These are phyloP conservation scores for Candida odintsovae DNA, from an alignment of 805 yeast species.

Conservation along the genomic window DNA sequence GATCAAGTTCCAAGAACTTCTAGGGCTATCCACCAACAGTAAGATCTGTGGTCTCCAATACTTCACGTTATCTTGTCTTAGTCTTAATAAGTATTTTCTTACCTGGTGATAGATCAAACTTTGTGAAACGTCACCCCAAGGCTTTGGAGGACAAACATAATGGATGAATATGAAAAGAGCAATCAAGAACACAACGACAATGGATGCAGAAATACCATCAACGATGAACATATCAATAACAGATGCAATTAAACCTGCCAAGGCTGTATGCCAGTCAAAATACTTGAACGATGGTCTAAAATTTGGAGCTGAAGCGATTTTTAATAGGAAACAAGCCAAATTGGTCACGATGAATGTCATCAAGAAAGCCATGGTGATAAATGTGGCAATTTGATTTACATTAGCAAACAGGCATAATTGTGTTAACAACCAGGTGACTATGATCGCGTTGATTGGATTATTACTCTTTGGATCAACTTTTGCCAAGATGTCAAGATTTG, in stretches of 20 bases:
- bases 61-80: slow-evolving; percentile 89
- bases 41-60: slow-evolving; percentile 98
- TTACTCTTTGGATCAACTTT: slow-evolving; percentile 36
- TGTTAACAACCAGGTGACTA: slow-evolving; percentile 75
- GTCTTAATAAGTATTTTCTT: slow-evolving; percentile 75
- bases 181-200: slow-evolving; percentile 60
- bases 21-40: slow-evolving; percentile 82
- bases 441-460: slow-evolving; percentile 62
- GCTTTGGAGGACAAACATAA: slow-evolving; percentile 87
- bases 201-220: slow-evolving; percentile 83
- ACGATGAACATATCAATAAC: slow-evolving; percentile 88
- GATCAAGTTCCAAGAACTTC: slow-evolving; percentile 87
- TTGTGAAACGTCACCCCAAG: slow-evolving; percentile 98
- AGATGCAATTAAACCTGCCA: slow-evolving; percentile 64
- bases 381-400: slow-evolving; percentile 88
- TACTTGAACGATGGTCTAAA: slow-evolving; percentile 92
- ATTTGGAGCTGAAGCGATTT: slow-evolving; percentile 94
- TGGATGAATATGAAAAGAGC: slow-evolving; percentile 75
- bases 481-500: slow-evolving; percentile 63
- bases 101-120: slow-evolving; percentile 94
- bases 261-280: slow-evolving; percentile 79
- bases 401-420: slow-evolving; percentile 86
- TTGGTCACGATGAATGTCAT: slow-evolving; percentile 96
- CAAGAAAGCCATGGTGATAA: slow-evolving; percentile 94
- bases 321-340: slow-evolving; percentile 84